Percentiles rank a stretch among this genome's conserved stretches.
Evolutionary conservation across 2,329 filamentous ascomycete genomes (phyloP).

Genomic region (Venturia carpophila): DNA sequence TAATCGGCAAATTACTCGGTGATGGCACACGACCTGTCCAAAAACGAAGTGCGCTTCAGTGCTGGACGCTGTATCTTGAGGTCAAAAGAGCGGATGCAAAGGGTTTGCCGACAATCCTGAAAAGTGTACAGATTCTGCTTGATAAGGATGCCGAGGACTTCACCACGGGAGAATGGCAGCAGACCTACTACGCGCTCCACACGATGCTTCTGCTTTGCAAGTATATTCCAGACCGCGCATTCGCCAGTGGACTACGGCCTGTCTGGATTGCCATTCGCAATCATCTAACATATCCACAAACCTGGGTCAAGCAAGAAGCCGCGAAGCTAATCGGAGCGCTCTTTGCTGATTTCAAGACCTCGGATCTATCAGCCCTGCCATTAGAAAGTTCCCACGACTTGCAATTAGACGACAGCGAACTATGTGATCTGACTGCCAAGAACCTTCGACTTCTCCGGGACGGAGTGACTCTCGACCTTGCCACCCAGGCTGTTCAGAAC

Average conservation of each 20-base stretch:
- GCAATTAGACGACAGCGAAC: conserved; percentile 54
- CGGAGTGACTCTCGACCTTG: conserved; percentile 64
- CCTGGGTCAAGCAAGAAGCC: conserved; percentile 68
- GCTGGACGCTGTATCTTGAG: conserved; percentile 78
- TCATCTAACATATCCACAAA: conserved; percentile 64
- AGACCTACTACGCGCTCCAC: conserved; percentile 65
- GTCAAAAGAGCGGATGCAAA: conserved; percentile 54
- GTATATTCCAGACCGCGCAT: conserved; percentile 54
- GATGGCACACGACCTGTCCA: conserved; percentile 57
- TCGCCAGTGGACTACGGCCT: conserved; percentile 51
- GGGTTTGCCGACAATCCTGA: conserved; percentile 55
- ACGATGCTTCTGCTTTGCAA: conserved; percentile 61
- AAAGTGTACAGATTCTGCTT: conserved; percentile 44
- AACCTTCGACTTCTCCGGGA: conserved; percentile 54
- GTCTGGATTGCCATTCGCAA: conserved; percentile 65
- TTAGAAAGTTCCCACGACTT: conserved; percentile 66
- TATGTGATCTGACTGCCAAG: conserved; percentile 52
- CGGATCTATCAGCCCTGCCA: conserved; percentile 51
- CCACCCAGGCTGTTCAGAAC: conserved; percentile 70
- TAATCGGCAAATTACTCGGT: conserved; percentile 68
- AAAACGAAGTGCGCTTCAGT: conserved; percentile 65
- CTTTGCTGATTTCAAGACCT: conserved; percentile 68
- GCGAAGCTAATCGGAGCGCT: conserved; percentile 68
- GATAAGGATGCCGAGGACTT: conserved; percentile 44
- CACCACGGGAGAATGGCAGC: conserved; percentile 56